Evolutionary conservation across 805 yeast genomes (phyloP).

Genomic region (Spathaspora gorwiae): DNA sequence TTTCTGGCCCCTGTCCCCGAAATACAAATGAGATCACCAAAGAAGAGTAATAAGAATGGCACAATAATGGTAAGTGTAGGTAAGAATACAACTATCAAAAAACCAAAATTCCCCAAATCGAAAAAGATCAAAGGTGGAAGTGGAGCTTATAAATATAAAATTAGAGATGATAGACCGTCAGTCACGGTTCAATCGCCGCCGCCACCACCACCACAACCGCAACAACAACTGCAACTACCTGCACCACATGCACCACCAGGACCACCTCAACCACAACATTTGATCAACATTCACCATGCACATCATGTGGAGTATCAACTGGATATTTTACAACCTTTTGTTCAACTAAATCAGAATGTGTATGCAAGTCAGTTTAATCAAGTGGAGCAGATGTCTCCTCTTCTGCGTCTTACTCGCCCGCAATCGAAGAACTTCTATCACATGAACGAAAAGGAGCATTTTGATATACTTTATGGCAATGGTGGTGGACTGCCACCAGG

Average conservation of each 20-base stretch:
- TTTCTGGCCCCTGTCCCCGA: not conserved
- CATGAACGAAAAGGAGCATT: not conserved
- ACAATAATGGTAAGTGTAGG: constrained; percentile 5
- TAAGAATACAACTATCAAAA: constrained; percentile 7
- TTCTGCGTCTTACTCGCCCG: not conserved
- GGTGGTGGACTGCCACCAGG: not conserved
- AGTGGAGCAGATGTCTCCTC: not conserved
- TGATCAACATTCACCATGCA: no score
- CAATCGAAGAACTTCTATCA: not conserved
- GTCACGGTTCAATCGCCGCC: not conserved
- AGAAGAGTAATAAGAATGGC: not conserved
- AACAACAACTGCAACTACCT: no score
- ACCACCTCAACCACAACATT: not conserved
- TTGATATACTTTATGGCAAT: not conserved
- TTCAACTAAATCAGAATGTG: not conserved
- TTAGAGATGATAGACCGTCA: not conserved
- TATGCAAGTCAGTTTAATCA: not conserved
- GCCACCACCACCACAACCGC: not conserved
- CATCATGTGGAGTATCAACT: no score
- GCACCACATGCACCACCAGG: not conserved
- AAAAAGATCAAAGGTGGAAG: not conserved
- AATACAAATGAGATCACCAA: not conserved
- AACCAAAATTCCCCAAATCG: constrained; percentile 6
- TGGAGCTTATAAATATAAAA: constrained; percentile 1
- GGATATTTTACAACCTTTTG: not conserved